Evolutionary conservation across 805 yeast genomes (phyloP).

Genomic region (Saccharomycopsis sp.): DNA sequence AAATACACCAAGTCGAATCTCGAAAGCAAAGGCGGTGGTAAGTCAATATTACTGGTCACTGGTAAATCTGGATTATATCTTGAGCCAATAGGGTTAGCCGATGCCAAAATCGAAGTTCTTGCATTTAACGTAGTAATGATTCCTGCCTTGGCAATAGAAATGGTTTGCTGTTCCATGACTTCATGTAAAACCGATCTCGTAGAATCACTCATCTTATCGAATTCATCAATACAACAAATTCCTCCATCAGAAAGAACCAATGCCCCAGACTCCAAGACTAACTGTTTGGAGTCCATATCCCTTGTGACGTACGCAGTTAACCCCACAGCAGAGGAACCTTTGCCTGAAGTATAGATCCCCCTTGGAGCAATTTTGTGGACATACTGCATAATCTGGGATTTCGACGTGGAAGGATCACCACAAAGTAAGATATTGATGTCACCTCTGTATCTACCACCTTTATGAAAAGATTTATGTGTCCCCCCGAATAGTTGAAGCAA

Average conservation of each 20-base stretch:
- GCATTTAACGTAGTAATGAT: slow-evolving; percentile 96
- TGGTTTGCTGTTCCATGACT: slow-evolving; percentile 99
- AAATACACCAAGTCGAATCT: slow-evolving; percentile 92
- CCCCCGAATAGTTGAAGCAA: slow-evolving; percentile 92
- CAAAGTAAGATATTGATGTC: slow-evolving; percentile 86
- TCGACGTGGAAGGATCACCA: slow-evolving; percentile 98
- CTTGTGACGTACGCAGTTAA: slow-evolving; percentile 93
- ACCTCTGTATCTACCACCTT: slow-evolving; percentile 94
- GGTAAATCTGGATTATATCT: slow-evolving; percentile 92
- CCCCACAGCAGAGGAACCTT: slow-evolving; percentile 99
- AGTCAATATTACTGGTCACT: slow-evolving; percentile 88
- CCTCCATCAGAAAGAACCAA: slow-evolving; percentile 95
- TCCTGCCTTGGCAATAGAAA: slow-evolving; percentile 97
- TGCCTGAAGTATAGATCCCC: slow-evolving; percentile 97
- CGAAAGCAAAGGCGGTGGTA: slow-evolving; percentile 92
- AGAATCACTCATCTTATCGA: slow-evolving; percentile 93
- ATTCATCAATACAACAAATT: slow-evolving; percentile 97
- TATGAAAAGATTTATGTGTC: slow-evolving; percentile 74
- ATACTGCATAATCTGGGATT: slow-evolving; percentile 87
- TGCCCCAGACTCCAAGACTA: slow-evolving; percentile 94
- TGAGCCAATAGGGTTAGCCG: slow-evolving; percentile 96
- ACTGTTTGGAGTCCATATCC: slow-evolving; percentile 86
- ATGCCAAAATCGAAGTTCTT: slow-evolving; percentile 88
- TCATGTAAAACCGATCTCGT: slow-evolving; percentile 94
- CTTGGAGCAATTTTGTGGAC: slow-evolving; percentile 97